Conservation (phyloP, 2,329 filamentous ascomycete species). For the Monosporascus sp. region DNA sequence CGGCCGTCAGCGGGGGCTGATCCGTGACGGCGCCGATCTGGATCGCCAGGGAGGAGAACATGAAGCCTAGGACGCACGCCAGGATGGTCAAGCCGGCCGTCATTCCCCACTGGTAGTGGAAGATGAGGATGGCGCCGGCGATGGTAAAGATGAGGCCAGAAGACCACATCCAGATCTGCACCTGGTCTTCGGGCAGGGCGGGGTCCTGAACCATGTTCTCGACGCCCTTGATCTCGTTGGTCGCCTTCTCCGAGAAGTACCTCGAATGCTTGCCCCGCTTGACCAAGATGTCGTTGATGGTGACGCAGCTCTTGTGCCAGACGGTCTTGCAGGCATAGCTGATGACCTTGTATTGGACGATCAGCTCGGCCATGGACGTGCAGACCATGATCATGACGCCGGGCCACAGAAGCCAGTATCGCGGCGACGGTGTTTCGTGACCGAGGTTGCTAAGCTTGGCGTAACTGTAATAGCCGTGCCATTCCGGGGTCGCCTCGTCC, state of each 20-base stretch:
- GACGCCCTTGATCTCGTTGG: conserved; percentile 23
- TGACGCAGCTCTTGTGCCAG: conserved; percentile 38
- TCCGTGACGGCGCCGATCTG: conserved; percentile 57
- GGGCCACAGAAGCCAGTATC: conserved; percentile 38
- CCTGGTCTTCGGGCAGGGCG: conserved; percentile 39
- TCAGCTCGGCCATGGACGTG: conserved; percentile 33
- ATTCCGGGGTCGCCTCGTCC: conserved; percentile 35
- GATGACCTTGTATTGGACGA: conserved; percentile 35
- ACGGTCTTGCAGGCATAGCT: conserved; percentile 38
- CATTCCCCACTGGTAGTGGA: conserved; percentile 48
- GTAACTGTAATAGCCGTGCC: conserved; percentile 35
- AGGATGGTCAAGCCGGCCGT: conserved; percentile 52
- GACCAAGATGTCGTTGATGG: conserved; percentile 33
- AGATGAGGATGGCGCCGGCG: conserved; percentile 45
- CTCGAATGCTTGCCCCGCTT: conserved; percentile 36
- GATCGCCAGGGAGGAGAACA: conserved; percentile 58
- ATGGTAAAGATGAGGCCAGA: conserved; percentile 43
- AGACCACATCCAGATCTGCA: conserved; percentile 49
- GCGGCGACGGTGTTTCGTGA: conserved; percentile 28
- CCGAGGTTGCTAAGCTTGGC: conserved; percentile 28
- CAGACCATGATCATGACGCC: conserved; percentile 38
- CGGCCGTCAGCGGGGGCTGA: conserved; percentile 60
- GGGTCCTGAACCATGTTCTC: conserved; percentile 44
- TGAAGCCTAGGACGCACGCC: conserved; percentile 50
- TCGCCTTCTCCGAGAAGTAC: conserved; percentile 38